Conservation (phyloP, 768 basidiomycete genomes). For the Cubamyces lactineus region DNA sequence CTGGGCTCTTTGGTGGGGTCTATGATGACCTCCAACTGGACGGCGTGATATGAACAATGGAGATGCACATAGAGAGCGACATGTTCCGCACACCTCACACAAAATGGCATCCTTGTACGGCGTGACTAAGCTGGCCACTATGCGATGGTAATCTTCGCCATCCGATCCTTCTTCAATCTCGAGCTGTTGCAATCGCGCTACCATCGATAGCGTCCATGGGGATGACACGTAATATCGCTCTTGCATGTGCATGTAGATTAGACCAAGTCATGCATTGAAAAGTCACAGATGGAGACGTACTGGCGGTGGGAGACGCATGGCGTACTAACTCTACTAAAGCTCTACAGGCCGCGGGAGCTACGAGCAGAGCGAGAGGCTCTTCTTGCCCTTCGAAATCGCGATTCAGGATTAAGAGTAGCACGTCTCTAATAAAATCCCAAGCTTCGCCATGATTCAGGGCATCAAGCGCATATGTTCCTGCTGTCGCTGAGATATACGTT, state of each 20-base stretch:
- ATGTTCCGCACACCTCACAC: background rate
- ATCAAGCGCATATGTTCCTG: conserved; percentile 28
- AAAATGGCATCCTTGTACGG: background rate
- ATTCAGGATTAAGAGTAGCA: conserved; percentile 51
- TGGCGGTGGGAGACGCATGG: conserved; percentile 1
- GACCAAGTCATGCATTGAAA: too few relatives aligned
- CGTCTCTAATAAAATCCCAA: conserved; percentile 57
- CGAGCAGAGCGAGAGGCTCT: conserved; percentile 53
- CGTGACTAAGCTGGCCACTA: background rate
- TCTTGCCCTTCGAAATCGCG: conserved; percentile 49
- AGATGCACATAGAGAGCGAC: background rate
- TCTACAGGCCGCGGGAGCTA: conserved; percentile 52
- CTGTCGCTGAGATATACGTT: conserved; percentile 42
- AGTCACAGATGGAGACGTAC: conserved; percentile 12
- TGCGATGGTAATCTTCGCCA: conserved; percentile 29
- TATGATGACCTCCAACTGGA: too few relatives aligned
- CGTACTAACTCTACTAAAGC: conserved; percentile 47
- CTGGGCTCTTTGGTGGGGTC: too few relatives aligned
- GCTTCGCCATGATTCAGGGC: conserved; percentile 45
- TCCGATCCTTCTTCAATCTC: background rate
- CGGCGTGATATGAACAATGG: background rate
- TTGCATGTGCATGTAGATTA: background rate
- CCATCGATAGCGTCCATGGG: conserved; percentile 56
- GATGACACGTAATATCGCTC: conserved; percentile 36
- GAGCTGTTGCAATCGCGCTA: conserved; percentile 37